Percentiles rank a stretch among this genome's conserved stretches.
phyloP scores from a whole-genome alignment of 1,284 basidiomycete species.

The Moniliophthora roreri region DNA sequence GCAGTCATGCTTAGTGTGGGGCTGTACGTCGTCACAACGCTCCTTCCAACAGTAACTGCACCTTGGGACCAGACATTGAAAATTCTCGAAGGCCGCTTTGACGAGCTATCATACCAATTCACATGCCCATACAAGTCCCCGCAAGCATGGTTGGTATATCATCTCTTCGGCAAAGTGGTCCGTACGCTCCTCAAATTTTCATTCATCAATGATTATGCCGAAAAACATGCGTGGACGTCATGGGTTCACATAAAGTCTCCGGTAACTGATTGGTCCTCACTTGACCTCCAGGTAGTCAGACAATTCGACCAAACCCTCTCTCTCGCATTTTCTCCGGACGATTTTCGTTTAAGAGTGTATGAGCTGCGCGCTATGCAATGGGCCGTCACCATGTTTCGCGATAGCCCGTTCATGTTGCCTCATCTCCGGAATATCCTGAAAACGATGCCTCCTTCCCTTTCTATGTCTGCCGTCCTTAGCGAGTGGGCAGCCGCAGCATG shows the following conservation, averaged over 20 bases:
- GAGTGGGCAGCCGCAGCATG: too few relatives aligned
- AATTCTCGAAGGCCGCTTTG: background rate
- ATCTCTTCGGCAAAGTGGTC: background rate
- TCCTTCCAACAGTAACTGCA: background rate
- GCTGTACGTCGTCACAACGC: background rate
- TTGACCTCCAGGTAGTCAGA: background rate
- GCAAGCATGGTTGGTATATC: background rate
- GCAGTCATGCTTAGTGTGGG: background rate
- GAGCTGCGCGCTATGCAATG: background rate
- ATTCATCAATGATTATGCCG: too few relatives aligned
- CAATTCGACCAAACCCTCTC: background rate
- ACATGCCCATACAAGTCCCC: conserved; percentile 5
- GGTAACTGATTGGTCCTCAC: background rate
- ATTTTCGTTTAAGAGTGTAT: background rate
- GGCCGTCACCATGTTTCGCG: background rate
- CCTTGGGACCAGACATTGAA: too few relatives aligned
- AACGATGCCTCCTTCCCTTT: background rate
- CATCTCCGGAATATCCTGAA: background rate
- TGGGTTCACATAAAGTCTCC: too few relatives aligned
- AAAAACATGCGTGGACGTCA: background rate
- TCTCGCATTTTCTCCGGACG: too few relatives aligned
- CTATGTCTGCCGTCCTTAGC: background rate
- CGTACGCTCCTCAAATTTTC: background rate
- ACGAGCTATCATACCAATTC: background rate
- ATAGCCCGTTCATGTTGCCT: background rate